Evolutionary conservation across 441 rosid species (phyloP).

Genomic region (Pelargonium australe): DNA sequence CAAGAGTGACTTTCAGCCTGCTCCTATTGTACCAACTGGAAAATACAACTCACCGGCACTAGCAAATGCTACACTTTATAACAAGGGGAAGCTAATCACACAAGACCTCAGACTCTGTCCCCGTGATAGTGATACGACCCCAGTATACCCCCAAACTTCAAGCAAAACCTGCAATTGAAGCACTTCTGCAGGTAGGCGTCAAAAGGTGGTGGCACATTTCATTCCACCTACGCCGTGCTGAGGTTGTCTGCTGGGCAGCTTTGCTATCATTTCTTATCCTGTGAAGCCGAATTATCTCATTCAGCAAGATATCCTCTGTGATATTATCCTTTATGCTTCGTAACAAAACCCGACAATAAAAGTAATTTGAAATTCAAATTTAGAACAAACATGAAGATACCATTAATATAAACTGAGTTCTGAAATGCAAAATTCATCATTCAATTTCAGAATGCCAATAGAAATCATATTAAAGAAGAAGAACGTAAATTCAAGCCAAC

Average conservation of each 20-base stretch:
- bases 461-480: no score
- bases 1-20: conserved; percentile 15
- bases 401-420: no score
- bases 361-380: no score
- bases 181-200: background rate
- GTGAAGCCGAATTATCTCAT: conserved; percentile 81
- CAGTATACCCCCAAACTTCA: background rate
- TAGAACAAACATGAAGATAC: no score
- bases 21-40: conserved; percentile 3
- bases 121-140: background rate
- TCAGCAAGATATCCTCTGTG: conserved; percentile 79
- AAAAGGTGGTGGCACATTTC: background rate
- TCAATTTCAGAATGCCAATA: no score
- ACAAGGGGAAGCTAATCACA: background rate
- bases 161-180: conserved; percentile 1
- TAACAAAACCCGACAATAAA: conserved; percentile 21
- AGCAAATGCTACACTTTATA: background rate
- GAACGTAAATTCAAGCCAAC: no score
- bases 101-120: background rate
- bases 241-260: conserved; percentile 41
- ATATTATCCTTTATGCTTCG: conserved; percentile 92
- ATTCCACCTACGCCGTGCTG: conserved; percentile 48
- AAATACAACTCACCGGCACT: background rate
- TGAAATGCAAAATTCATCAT: no score
- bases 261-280: conserved; percentile 78